These are phyloP conservation scores for Cryptococcus sp. DNA, from an alignment of 1,284 basidiomycete species.

Conservation along the genomic window DNA sequence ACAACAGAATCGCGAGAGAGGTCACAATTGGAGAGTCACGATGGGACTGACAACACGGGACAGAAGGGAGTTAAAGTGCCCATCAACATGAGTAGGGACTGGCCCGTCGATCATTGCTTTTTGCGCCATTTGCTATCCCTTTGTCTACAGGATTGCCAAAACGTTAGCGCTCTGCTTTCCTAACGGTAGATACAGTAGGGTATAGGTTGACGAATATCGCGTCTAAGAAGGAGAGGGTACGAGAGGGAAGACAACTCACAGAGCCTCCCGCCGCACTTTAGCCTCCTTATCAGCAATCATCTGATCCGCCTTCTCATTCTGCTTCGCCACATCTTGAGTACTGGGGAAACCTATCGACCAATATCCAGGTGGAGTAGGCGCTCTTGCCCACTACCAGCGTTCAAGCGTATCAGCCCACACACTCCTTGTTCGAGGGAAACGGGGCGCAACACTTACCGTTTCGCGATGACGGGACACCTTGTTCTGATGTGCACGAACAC, in stretches of 20 bases:
- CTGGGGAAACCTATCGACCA: conserved; percentile 80
- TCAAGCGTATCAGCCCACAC: not conserved
- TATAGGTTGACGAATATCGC: not conserved
- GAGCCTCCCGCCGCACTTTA: conserved; percentile 56
- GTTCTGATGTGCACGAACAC: conserved; percentile 65
- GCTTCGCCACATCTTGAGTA: conserved; percentile 73
- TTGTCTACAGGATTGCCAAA: conserved; percentile 20
- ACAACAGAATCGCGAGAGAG: too few species aligned
- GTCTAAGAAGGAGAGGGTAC: not conserved
- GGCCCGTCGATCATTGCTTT: conserved; percentile 18
- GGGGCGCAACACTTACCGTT: conserved; percentile 25
- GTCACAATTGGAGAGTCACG: too few species aligned
- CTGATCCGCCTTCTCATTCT: conserved; percentile 70
- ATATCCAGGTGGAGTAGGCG: conserved; percentile 78
- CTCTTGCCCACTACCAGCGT: conserved; percentile 61
- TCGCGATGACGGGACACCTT: conserved; percentile 74
- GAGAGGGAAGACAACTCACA: conserved; percentile 34
- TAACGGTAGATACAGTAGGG: not conserved
- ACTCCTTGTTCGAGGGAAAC: not conserved
- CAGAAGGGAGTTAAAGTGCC: too few species aligned
- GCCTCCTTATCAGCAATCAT: conserved; percentile 62
- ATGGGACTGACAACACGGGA: too few species aligned
- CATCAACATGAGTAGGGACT: not conserved
- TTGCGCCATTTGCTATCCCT: conserved; percentile 45
- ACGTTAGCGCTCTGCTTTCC: not conserved